phyloP scores from a whole-genome alignment of 208 protist genomes.

The Phytomonas sp. region DNA sequence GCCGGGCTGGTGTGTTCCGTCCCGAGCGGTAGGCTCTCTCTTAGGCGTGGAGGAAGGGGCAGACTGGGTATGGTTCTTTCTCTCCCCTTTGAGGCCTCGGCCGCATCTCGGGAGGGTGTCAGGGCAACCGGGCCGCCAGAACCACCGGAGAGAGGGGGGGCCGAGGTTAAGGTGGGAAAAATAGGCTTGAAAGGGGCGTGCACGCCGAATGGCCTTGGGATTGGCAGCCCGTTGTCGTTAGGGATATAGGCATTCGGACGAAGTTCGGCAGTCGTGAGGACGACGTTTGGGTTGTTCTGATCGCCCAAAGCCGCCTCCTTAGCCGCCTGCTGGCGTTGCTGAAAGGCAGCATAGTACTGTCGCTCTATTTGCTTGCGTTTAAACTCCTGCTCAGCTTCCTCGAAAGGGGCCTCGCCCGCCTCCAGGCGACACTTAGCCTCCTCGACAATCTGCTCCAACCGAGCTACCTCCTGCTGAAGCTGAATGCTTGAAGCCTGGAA shows the following conservation, averaged over 20 bases:
- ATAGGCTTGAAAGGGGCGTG: conserved; percentile 57
- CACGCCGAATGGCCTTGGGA: conserved; percentile 81
- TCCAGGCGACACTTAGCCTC: conserved; percentile 74
- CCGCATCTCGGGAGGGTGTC: neutral
- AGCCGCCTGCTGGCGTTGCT: conserved; percentile 41
- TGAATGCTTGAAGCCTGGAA: conserved; percentile 89
- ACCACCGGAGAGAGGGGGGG: neutral
- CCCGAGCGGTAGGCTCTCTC: neutral
- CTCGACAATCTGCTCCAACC: conserved; percentile 61
- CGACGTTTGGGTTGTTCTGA: conserved; percentile 4
- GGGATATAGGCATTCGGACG: conserved; percentile 89
- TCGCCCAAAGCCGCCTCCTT: conserved; percentile 16
- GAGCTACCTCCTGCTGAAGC: conserved; percentile 83
- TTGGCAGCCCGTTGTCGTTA: conserved; percentile 58
- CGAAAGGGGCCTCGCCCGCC: conserved; percentile 74
- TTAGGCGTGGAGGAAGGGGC: neutral
- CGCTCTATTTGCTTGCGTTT: conserved; percentile 45
- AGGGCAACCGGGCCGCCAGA: conserved; percentile 9
- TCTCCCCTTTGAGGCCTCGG: neutral
- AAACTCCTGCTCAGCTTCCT: conserved; percentile 71
- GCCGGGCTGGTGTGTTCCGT: neutral
- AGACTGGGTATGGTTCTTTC: neutral
- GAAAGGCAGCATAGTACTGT: conserved; percentile 43
- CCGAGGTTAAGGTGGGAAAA: neutral
- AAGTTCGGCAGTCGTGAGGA: conserved; percentile 65